Evolutionary conservation across 228 moss, liverwort and hornwort species (phyloP), one percentile per base, ranked within the genome.

Genomic region (Sphagnum fallax): DNA sequence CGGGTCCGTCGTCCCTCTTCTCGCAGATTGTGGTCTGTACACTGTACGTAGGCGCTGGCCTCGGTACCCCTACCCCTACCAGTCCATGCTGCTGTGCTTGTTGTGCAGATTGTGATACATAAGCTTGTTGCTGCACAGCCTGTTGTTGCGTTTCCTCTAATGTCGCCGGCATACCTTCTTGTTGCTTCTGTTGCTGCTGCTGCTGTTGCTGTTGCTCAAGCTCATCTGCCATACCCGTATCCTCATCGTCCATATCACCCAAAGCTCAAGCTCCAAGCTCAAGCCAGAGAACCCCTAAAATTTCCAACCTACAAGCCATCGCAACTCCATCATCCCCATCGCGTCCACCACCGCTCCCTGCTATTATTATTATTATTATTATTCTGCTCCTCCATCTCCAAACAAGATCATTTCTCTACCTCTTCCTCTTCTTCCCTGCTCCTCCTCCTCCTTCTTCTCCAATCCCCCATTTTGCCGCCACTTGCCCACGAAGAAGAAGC

Each of bases 1-100:
- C 92, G 0, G 89, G 92, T 0, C 89, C 92, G 67, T 92, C 92
- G 65, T 92, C 92, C 76, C 81, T 86, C 74, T 92, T 92, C 65
- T 90, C 92, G 53, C 79, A 63, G 49, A 84, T 74, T 6, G 86
- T 79, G 67, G 69, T 78, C 52, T 85, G 79, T 49, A 76, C 72
- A 75, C 90, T 80, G 32, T 88, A 92, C 9, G 72, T 62, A 55
- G 92, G 92, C 52, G 92, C 92, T 55, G 88, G 90, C 52, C 90
- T 70, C 9, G 90, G 86, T 63, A 79, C 84, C 16, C 73, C 53
- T 47, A 64, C 62, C 52, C 70, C 58, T 6, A 59, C 68, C 5
- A 47, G 13, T 61, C 66, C 83, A 52, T 71, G 81, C 63, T 67
- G 57, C 71, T 65, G 69, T 6, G 74, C 18, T 61, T 60, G 50